These are phyloP conservation scores for Claviceps sp. DNA, from an alignment of 2,329 filamentous ascomycete species.

Conservation along the genomic window DNA sequence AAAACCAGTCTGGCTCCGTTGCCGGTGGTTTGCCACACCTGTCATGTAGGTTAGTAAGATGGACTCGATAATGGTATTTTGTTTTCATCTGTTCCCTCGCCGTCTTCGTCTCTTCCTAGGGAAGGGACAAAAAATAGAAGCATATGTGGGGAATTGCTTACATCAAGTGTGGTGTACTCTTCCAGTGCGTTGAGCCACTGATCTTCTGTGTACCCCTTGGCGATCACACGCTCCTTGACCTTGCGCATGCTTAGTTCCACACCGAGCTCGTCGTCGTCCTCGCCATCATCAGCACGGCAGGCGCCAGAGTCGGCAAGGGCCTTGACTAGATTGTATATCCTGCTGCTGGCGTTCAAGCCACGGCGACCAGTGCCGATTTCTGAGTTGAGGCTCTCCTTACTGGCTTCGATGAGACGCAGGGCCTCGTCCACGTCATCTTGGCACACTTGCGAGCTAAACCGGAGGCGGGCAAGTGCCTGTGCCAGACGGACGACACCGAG, in stretches of 20 bases:
- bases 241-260: slow-evolving; percentile 73
- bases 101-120: background rate
- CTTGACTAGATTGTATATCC: slow-evolving; percentile 92
- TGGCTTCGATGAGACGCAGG: slow-evolving; percentile 78
- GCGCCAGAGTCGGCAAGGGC: slow-evolving; percentile 76
- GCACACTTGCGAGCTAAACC: slow-evolving; percentile 74
- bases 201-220: slow-evolving; percentile 92
- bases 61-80: no score
- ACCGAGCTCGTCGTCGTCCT: slow-evolving; percentile 33
- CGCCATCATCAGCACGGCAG: slow-evolving; percentile 59
- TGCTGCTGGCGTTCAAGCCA: slow-evolving; percentile 68
- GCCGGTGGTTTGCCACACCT: slow-evolving; percentile 70
- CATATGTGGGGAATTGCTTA: slow-evolving; percentile 38
- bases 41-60: slow-evolving; percentile 22
- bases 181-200: slow-evolving; percentile 79
- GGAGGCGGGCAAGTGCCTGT: slow-evolving; percentile 82
- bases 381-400: slow-evolving; percentile 77
- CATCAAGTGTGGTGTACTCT: slow-evolving; percentile 78
- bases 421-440: slow-evolving; percentile 95
- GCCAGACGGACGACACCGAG: slow-evolving; percentile 86
- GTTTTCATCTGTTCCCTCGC: background rate
- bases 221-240: slow-evolving; percentile 82
- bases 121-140: background rate
- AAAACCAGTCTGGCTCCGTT: slow-evolving; percentile 60
- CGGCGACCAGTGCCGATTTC: slow-evolving; percentile 48